A percentile compares a stretch with the other conserved stretches of the same genome.
Conservation (phyloP, 805 yeast genomes). For the Cyberlindnera veronae region DNA sequence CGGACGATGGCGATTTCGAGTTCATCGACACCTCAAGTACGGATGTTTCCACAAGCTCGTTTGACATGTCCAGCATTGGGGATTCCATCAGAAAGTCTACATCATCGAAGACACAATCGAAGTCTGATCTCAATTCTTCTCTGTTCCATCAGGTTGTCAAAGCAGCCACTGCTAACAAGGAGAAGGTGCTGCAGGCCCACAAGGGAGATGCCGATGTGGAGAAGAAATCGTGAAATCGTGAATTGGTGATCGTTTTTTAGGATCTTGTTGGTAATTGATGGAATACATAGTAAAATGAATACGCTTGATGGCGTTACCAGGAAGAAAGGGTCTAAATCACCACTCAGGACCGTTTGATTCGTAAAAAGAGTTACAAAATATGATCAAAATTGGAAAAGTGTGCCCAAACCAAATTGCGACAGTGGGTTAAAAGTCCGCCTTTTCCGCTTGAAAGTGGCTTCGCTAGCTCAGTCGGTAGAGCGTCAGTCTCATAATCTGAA, state of each 20-base stretch:
- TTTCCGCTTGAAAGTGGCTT: slow-evolving; percentile 29
- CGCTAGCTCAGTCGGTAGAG: slow-evolving; percentile 57
- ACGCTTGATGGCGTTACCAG: too few relatives aligned
- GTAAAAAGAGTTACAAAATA: too few relatives aligned
- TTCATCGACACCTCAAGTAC: slow-evolving; percentile 8
- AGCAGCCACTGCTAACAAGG: slow-evolving; percentile 55
- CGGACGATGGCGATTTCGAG: slow-evolving; percentile 26
- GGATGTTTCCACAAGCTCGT: slow-evolving; percentile 1
- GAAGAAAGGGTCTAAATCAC: too few relatives aligned
- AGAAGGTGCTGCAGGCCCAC: slow-evolving; percentile 20
- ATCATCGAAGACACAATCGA: slow-evolving; percentile 11
- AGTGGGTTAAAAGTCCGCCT: background rate
- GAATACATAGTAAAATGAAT: too few relatives aligned
- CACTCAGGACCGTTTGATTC: too few relatives aligned
- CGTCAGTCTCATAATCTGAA: slow-evolving; percentile 57
- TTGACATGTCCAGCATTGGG: slow-evolving; percentile 25
- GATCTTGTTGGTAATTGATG: too few relatives aligned
- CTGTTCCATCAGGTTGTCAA: slow-evolving; percentile 69
- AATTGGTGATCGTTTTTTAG: background rate
- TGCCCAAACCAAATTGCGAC: too few relatives aligned
- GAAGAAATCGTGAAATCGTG: too few relatives aligned
- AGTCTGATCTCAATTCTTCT: slow-evolving; percentile 37
- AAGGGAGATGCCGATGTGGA: too few relatives aligned
- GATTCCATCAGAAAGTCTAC: slow-evolving; percentile 14
- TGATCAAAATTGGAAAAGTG: too few relatives aligned